Evolutionary conservation across 2,329 filamentous ascomycete species (phyloP).

Genomic region (Pestalotiopsis sp.): DNA sequence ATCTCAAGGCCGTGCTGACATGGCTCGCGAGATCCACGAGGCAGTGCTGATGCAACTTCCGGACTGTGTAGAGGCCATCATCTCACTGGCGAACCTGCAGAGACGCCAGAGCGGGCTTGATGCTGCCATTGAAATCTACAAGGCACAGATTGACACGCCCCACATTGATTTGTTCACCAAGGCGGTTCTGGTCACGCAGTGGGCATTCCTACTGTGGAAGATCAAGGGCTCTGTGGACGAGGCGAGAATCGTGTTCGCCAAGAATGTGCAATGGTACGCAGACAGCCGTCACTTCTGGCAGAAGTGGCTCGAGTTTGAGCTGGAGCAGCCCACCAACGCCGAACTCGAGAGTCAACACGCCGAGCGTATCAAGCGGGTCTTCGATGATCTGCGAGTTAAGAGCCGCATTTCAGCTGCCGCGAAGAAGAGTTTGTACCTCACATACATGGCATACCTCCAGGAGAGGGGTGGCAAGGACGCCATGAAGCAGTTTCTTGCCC

Average conservation of each 20-base stretch:
- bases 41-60: slow-evolving; percentile 78
- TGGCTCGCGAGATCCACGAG: slow-evolving; percentile 83
- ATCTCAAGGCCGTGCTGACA: slow-evolving; percentile 72
- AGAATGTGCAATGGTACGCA: slow-evolving; percentile 81
- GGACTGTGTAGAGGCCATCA: slow-evolving; percentile 83
- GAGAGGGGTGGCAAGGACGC: slow-evolving; percentile 80
- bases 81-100: slow-evolving; percentile 85
- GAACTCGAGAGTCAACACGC: slow-evolving; percentile 68
- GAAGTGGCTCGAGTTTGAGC: slow-evolving; percentile 86
- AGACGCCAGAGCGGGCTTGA: slow-evolving; percentile 83
- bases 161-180: slow-evolving; percentile 78
- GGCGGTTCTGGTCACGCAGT: slow-evolving; percentile 84
- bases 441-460: slow-evolving; percentile 83
- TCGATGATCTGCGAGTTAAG: slow-evolving; percentile 74
- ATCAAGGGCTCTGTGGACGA: slow-evolving; percentile 79
- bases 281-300: slow-evolving; percentile 90
- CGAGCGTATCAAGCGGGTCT: slow-evolving; percentile 78
- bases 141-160: slow-evolving; percentile 75
- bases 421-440: slow-evolving; percentile 75
- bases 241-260: slow-evolving; percentile 80
- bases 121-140: slow-evolving; percentile 82
- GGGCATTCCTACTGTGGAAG: slow-evolving; percentile 87
- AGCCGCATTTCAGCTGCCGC: slow-evolving; percentile 69
- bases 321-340: slow-evolving; percentile 74
- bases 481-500: slow-evolving; percentile 81